Evolutionary conservation across 2,329 filamentous ascomycete species (phyloP).

Genomic region (Lachnellula willkommii): DNA sequence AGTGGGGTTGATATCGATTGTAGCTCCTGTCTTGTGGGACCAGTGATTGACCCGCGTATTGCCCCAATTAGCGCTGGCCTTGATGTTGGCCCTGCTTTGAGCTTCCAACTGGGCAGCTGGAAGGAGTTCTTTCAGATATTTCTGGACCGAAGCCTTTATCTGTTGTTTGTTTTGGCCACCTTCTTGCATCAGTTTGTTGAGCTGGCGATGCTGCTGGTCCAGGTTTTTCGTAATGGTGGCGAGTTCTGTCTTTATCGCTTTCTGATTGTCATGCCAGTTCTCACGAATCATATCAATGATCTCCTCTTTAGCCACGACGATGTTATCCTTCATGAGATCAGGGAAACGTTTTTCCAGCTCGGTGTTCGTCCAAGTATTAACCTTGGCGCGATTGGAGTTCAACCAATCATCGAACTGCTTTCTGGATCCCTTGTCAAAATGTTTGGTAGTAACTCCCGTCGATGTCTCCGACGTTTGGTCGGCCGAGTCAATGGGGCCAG

Average conservation of each 20-base stretch:
- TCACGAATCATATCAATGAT: conserved; percentile 94
- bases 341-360: conserved; percentile 21
- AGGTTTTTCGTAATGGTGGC: conserved; percentile 13
- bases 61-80: conserved; percentile 11
- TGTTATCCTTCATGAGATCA: conserved; percentile 16
- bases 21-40: conserved; percentile 57
- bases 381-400: conserved; percentile 12
- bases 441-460: conserved; percentile 1
- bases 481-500: not conserved
- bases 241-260: conserved; percentile 16
- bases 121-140: conserved; percentile 16
- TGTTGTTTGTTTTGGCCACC: conserved; percentile 10
- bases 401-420: conserved; percentile 15
- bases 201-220: conserved; percentile 9
- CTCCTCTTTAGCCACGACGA: conserved; percentile 17
- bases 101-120: conserved; percentile 24
- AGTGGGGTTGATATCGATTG: conserved; percentile 53
- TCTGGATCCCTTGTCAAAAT: conserved; percentile 8
- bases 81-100: conserved; percentile 23
- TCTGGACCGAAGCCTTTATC: conserved; percentile 14
- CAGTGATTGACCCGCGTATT: conserved; percentile 66
- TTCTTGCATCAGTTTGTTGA: conserved; percentile 13
- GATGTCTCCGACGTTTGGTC: conserved; percentile 18
- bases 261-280: conserved; percentile 49
- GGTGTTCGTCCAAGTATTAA: conserved; percentile 5